Percentiles rank a stretch among this genome's conserved stretches.
phyloP scores from a whole-genome alignment of 257 asterid genomes.

The Cinchona pubescens region DNA sequence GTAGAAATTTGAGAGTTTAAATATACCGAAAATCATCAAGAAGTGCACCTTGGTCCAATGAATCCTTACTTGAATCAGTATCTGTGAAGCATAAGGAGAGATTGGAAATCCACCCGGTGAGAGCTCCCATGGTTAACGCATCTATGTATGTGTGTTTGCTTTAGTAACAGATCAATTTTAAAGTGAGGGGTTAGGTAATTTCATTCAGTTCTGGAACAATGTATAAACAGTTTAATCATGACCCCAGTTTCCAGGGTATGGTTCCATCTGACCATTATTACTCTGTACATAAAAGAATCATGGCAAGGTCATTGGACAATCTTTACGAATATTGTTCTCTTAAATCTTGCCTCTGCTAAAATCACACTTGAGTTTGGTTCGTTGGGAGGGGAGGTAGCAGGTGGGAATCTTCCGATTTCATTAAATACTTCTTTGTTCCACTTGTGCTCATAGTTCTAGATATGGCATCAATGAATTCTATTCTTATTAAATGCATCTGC shows the following conservation, averaged over 20 bases:
- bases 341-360: background rate
- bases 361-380: background rate
- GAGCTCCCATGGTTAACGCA: background rate
- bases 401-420: background rate
- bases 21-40: background rate
- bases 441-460: background rate
- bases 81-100: background rate
- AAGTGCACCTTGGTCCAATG: background rate
- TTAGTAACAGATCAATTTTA: background rate
- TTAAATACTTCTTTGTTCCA: background rate
- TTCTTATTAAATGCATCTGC: background rate
- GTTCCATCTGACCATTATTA: background rate
- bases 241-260: background rate
- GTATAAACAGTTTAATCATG: background rate
- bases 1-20: background rate
- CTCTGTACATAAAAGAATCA: background rate
- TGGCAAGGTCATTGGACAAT: background rate
- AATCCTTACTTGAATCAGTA: background rate
- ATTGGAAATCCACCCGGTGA: background rate
- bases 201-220: background rate
- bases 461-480: background rate
- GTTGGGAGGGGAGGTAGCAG: background rate
- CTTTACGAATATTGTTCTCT: background rate
- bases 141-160: background rate
- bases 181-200: background rate